A percentile compares a stretch with the other conserved stretches of the same genome.
These are phyloP conservation scores for Penstemon barbatus DNA, from an alignment of 257 asterid species.

Conservation along the genomic window DNA sequence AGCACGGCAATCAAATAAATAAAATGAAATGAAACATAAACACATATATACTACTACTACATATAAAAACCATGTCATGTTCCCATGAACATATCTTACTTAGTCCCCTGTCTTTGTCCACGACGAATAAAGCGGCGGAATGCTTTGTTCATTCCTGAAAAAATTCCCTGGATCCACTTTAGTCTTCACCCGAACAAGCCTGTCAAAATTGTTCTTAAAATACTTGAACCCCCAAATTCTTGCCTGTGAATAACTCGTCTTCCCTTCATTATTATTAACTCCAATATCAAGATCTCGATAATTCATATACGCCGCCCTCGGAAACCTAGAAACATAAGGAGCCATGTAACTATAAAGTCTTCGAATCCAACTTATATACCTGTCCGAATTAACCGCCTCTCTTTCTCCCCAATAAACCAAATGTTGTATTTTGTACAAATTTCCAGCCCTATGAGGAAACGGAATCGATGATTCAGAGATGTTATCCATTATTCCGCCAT, in stretches of 20 bases:
- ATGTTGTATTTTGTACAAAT: not conserved
- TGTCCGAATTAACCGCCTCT: not conserved
- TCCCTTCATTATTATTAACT: not conserved
- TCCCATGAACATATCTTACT: too few relatives aligned
- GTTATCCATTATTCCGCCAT: not conserved
- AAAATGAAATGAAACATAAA: too few relatives aligned
- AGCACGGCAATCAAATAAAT: too few relatives aligned
- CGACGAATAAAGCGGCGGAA: not conserved
- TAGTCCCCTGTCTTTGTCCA: too few relatives aligned
- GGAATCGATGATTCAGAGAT: conserved; percentile 5
- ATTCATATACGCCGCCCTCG: conserved; percentile 6
- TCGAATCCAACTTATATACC: not conserved
- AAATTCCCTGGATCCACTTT: conserved; percentile 7
- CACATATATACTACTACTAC: too few relatives aligned
- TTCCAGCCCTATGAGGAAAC: conserved; percentile 13
- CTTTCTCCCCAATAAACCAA: not conserved
- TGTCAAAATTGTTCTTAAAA: conserved; percentile 7
- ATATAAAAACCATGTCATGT: too few relatives aligned
- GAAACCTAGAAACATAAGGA: not conserved
- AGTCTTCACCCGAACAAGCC: conserved; percentile 6
- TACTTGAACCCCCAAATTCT: conserved; percentile 1
- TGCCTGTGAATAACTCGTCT: conserved; percentile 1
- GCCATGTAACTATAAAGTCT: conserved; percentile 2
- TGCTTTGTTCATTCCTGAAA: conserved; percentile 16
- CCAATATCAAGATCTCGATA: conserved; percentile 15